A percentile compares a stretch with the other conserved stretches of the same genome.
phyloP scores from a whole-genome alignment of 352 stramenopile species.

The Globisporangium cystogenes region DNA sequence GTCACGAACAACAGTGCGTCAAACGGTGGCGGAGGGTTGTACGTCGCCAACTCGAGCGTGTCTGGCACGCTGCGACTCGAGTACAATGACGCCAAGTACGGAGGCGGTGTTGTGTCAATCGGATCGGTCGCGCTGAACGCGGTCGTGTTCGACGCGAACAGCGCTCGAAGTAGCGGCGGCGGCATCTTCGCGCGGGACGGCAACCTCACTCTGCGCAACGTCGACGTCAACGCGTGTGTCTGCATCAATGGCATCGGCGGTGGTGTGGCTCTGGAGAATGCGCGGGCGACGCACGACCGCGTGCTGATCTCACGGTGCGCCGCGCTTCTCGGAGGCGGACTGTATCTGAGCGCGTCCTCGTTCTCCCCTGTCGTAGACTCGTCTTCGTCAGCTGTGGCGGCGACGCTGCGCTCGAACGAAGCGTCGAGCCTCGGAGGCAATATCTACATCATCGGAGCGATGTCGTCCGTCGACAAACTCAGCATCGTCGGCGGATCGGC shows the following conservation, averaged over 20 bases:
- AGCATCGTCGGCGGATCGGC: constrained; percentile 12
- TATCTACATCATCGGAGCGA: constrained; percentile 23
- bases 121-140: constrained; percentile 14
- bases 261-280: constrained; percentile 18
- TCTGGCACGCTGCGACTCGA: constrained; percentile 13
- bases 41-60: constrained; percentile 15
- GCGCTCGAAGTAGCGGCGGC: constrained; percentile 17
- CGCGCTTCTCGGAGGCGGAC: constrained; percentile 19
- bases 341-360: constrained; percentile 22
- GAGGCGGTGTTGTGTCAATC: constrained; percentile 17
- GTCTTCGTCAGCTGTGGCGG: not conserved
- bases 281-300: constrained; percentile 13
- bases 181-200: constrained; percentile 20
- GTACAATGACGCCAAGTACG: constrained; percentile 19
- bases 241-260: constrained; percentile 17
- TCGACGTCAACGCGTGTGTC: constrained; percentile 17
- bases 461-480: constrained; percentile 13
- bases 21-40: constrained; percentile 26
- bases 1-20: constrained; percentile 18
- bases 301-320: constrained; percentile 18
- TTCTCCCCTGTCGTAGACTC: constrained; percentile 11
- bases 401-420: constrained; percentile 6
- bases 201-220: constrained; percentile 15
- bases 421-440: constrained; percentile 22
- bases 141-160: constrained; percentile 15